These are phyloP conservation scores for Parathielavia hyrcaniae DNA, from an alignment of 495 filamentous ascomycete genomes.

Conservation along the genomic window DNA sequence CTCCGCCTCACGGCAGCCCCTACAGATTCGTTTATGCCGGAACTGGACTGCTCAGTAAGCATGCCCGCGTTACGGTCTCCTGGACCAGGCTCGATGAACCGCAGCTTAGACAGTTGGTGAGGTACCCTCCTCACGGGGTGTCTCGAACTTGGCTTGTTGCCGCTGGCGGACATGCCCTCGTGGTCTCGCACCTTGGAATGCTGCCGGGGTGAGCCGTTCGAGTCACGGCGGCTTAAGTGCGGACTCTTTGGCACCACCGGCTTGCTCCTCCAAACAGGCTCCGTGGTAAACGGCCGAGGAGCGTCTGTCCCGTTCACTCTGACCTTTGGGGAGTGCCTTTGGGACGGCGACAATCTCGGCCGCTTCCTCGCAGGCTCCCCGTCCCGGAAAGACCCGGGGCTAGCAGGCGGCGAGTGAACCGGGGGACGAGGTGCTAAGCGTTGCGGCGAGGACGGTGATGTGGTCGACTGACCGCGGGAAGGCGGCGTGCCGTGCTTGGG, in stretches of 20 bases:
- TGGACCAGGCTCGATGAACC: conserved; percentile 1
- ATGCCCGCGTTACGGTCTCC: not conserved
- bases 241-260: not conserved
- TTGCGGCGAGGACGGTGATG: not conserved
- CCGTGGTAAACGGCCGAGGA: not conserved
- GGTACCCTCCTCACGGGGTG: conserved; percentile 5
- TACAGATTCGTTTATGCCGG: not conserved
- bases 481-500: conserved; percentile 14
- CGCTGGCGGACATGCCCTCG: not conserved
- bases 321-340: conserved; percentile 2
- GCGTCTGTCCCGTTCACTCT: not conserved
- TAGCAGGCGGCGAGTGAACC: conserved; percentile 15
- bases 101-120: conserved; percentile 1
- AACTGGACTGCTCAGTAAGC: not conserved
- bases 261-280: not conserved
- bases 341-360: conserved; percentile 11
- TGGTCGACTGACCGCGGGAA: not conserved
- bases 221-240: not conserved
- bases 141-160: not conserved
- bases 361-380: conserved; percentile 21
- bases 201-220: not conserved
- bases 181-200: not conserved
- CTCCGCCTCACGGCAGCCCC: not conserved
- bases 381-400: not conserved
- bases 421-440: not conserved